Percentiles rank a stretch among this genome's conserved stretches.
Conservation (phyloP, 306 rosid species). For the Sphenostylis stenocarpa region DNA sequence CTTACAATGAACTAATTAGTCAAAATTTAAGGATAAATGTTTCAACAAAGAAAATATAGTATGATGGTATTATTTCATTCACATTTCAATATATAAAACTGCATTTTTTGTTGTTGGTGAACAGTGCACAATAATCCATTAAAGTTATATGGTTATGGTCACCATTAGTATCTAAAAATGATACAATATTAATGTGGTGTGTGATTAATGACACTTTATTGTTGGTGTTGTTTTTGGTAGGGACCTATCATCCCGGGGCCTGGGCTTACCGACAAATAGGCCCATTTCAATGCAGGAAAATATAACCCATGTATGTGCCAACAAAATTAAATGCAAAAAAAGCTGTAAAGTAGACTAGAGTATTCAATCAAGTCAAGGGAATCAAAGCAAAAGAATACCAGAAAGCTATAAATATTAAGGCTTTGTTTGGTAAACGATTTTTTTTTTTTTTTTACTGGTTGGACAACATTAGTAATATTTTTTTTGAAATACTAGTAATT, state of each 20-base stretch:
- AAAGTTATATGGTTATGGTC: too few relatives aligned
- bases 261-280: not conserved
- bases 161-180: too few relatives aligned
- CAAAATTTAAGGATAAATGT: too few relatives aligned
- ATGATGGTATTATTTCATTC: too few relatives aligned
- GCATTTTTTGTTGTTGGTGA: too few relatives aligned
- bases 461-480: too few relatives aligned
- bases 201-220: not conserved
- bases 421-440: not conserved
- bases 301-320: not conserved
- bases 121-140: too few relatives aligned
- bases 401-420: not conserved
- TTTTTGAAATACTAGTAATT: too few relatives aligned
- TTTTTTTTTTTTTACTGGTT: not conserved
- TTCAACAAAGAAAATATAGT: too few relatives aligned
- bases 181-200: not conserved
- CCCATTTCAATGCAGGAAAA: not conserved
- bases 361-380: not conserved
- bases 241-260: not conserved
- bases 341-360: not conserved
- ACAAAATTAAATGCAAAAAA: slow-evolving; percentile 5
- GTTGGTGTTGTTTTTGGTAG: not conserved
- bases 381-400: not conserved
- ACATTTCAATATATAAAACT: too few relatives aligned
- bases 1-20: too few relatives aligned